Base-by-base conservation (phyloP, 352 stramenopile species). In the Hyaloperonospora brassicae region DNA sequence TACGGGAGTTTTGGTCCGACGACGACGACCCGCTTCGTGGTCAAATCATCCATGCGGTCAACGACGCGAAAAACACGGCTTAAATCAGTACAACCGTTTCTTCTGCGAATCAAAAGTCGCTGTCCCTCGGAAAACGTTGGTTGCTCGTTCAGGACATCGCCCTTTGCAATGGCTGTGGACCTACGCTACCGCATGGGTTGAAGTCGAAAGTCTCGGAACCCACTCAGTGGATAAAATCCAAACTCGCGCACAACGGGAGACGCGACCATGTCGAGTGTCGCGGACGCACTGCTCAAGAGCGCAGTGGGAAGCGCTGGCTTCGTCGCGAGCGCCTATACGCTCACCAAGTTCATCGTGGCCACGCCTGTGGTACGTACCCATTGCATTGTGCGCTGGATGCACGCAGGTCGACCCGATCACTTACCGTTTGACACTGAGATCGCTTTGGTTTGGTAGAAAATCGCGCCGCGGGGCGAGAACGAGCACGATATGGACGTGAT, bases 301-400 rank as follows among this genome's bases (percentile, higher is more conserved):
- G 81, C 75, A 40, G 49, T 92, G 5, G 78, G 79, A 41, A 68
- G 73, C n/a, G 55, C 86, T 47, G 81, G 81, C 57, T 85, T 92
- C 41, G 51, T 86, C 14, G 79, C 76, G 43, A 92, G 79, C 47
- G 79, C 77, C 52, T 77, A 77, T 61, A 84, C 77, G 66, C 72
- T 92, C 40, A 78, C 75, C 60, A 89, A 88, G 70, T 92, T 89
- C 68, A 85, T 92, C 50, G 53, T 82, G 43, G 70, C 73, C 21
- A 87, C 80, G 30, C 70, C 77, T 7, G 72, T 89, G 75, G 79
- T 89, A 47, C 36, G 62, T 73, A 35, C 51, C 36, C 9, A 6
- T 47, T 17, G 7, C 38, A 13, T 14, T 21, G n/a, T 5, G n/a
- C n/a, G 5, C n/a, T 21, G 2, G n/a, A 42, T 42, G n/a, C 4